Evolutionary conservation across 768 basidiomycete species (phyloP), one percentile per base, ranked within the genome.

Genomic region (Leccinellum rugosiceps): DNA sequence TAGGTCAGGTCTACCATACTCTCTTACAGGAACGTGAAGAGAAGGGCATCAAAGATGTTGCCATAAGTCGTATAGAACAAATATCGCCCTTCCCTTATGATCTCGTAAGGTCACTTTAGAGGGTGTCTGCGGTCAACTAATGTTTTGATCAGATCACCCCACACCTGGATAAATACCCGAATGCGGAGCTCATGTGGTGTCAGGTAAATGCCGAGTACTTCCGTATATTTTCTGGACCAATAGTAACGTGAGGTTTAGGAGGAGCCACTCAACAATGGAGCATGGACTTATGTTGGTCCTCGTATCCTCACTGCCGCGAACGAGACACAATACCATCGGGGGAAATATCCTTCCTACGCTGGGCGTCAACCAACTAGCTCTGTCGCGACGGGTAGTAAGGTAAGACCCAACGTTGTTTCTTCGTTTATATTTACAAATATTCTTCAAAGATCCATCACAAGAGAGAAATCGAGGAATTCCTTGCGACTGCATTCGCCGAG

Each of bases 11-110:
- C 46, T 99, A 99, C 79, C 85, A 90, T 67, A 80, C 90, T 30
- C 83, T 99, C 43, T 71, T 94, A 25, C 86, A 90, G 66, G 95
- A 97, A 67, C 90, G 97, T 56, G 92, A 96, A 71, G 89, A 90
- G 44, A 85, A 85, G 59, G 93, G 92, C 21, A 87, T 96, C 76
- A 92, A 89, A 60, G 90, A 98, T 70, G 82, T 99, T 62, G 96
- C 88, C 25, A 97, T 99, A 68, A 95, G 92, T 64, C 81, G 97
- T 50, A 72, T 99, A 45, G 97, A 99, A 72, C 97, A 99, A 75
- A 68, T 98, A 55, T 95, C 94, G 26, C 97, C 97, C 1, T 92
- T 99, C 83, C 97, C 97, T 50, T 98, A 98, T 69, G 96, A 98
- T 65, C 76, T 95, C 52, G 90, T 94, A 67, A 35, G 85, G 76